A percentile compares a stretch with the other conserved stretches of the same genome.
Conservation (phyloP, 2,329 filamentous ascomycete genomes). For the Pezicula radicicola region DNA sequence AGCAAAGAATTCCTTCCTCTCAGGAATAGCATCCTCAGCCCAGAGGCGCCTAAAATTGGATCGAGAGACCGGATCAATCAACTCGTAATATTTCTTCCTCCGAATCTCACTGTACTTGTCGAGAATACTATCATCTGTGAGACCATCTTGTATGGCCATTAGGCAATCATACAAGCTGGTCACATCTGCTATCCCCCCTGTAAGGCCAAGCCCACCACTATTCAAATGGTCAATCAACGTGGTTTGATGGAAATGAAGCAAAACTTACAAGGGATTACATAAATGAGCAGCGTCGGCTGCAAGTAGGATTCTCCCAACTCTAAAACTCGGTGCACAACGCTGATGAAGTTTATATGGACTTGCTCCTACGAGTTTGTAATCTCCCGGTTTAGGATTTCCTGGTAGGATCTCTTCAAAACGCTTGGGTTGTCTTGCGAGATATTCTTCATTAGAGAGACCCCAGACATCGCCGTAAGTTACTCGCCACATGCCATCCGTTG, state of each 20-base stretch:
- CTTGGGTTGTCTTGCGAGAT: slow-evolving; percentile 46
- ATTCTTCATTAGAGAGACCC: slow-evolving; percentile 50
- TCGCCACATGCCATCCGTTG: slow-evolving; percentile 55
- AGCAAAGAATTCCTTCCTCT: slow-evolving; percentile 34
- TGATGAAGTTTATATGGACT: slow-evolving; percentile 48
- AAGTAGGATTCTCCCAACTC: slow-evolving; percentile 40
- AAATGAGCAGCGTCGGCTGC: slow-evolving; percentile 48
- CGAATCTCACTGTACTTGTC: slow-evolving; percentile 37
- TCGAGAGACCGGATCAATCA: slow-evolving; percentile 37
- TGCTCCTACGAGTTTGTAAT: slow-evolving; percentile 54
- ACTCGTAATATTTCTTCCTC: slow-evolving; percentile 32
- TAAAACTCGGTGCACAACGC: slow-evolving; percentile 40
- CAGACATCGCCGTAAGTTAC: slow-evolving; percentile 59
- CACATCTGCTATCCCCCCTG: slow-evolving; percentile 61
- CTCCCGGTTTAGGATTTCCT: slow-evolving; percentile 51
- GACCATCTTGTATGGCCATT: slow-evolving; percentile 31
- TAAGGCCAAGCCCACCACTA: slow-evolving; percentile 57
- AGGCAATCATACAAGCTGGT: slow-evolving; percentile 60
- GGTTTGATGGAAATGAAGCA: neutral
- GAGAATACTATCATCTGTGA: slow-evolving; percentile 33
- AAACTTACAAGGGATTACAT: slow-evolving; percentile 39
- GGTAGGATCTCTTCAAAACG: slow-evolving; percentile 57
- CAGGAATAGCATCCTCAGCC: slow-evolving; percentile 27
- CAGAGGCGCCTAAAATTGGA: slow-evolving; percentile 36
- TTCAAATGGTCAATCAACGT: neutral